Percentiles rank a stretch among this genome's conserved stretches.
Conservation (phyloP, 2,329 filamentous ascomycete species). For the Venturia aucupariae region DNA sequence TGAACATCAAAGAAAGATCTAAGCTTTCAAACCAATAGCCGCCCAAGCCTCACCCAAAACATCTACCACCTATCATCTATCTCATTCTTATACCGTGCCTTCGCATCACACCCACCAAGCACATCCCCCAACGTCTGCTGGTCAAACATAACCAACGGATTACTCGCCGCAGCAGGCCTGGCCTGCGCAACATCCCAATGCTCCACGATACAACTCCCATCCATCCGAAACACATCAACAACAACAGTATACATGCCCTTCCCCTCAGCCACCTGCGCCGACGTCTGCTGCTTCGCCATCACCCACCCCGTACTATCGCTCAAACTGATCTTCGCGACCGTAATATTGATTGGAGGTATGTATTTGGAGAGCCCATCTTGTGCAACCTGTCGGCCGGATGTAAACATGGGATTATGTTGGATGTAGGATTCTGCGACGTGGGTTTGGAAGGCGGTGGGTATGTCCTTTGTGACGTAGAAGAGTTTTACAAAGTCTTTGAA, state of each 20-base stretch:
- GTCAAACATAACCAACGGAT: slow-evolving; percentile 7
- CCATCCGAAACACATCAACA: slow-evolving; percentile 10
- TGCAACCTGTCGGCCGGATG: neutral
- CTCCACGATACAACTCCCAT: slow-evolving; percentile 10
- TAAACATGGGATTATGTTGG: slow-evolving; percentile 8
- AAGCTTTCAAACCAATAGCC: too few relatives aligned
- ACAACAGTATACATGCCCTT: slow-evolving; percentile 1
- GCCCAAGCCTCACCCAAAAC: too few relatives aligned
- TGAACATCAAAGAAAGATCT: too few relatives aligned
- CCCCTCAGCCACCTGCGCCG: neutral
- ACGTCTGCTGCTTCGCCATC: neutral
- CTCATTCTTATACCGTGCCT: neutral
- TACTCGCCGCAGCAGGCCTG: neutral
- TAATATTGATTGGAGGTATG: neutral
- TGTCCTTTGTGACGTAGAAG: neutral
- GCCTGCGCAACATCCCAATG: slow-evolving; percentile 11
- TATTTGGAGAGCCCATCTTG: neutral
- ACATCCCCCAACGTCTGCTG: neutral
- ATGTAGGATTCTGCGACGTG: slow-evolving; percentile 12
- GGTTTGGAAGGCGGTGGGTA: neutral
- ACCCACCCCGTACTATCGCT: neutral
- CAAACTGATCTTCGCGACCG: slow-evolving; percentile 3
- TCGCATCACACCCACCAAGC: neutral
- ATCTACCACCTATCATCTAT: neutral
- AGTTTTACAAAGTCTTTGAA: slow-evolving; percentile 9